Base-by-base conservation (phyloP, 495 filamentous ascomycete species). In the Talaromyces trachyspermus region DNA sequence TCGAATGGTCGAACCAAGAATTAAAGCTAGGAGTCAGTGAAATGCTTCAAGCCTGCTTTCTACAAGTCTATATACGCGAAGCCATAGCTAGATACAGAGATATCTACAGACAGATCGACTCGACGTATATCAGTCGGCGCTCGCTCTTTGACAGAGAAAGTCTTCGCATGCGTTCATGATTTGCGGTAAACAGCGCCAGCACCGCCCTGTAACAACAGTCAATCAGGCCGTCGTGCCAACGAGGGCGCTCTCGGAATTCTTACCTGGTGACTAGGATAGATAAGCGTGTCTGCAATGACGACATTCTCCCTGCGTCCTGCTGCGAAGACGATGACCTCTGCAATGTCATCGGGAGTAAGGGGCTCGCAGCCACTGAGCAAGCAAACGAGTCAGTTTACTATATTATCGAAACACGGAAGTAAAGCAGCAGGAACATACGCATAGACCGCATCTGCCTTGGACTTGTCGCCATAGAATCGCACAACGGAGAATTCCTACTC, bases 391-490 rank as follows among this genome's bases (percentile, higher is more conserved):
- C 10, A 5, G 26, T n/a, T n/a, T n/a, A n/a, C n/a, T n/a, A n/a
- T n/a, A n/a, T n/a, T n/a, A n/a, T n/a, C n/a, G n/a, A n/a, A n/a
- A n/a, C n/a, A n/a, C n/a, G 4, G 2, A 41, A 33, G 17, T 12
- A 9, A 7, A 10, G 12, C 25, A 19, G 26, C 20, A 9, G 22
- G 17, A 29, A 77, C 84, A 69, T 73, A 90, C 86, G 83, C 79
- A 68, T 98, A 98, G 50, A 96, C 89, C 19, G 88, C 86, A 72
- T 95, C 86, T n/a, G 92, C 92, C 74, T 95, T 96, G 20, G 72
- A 57, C 72, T 94, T 91, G 62, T 98, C 92, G 9, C 92, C 92
- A 49, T 88, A 80, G 60, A 92, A 98, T 37, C 92, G 78, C 35
- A 98, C 90, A 29, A 97, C 72, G 1, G 87, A 94, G 67, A 98